Evolutionary conservation across 1,284 basidiomycete genomes (phyloP), one percentile per base, ranked within the genome.

Genomic region (Cutaneotrichosporon curvatum): DNA sequence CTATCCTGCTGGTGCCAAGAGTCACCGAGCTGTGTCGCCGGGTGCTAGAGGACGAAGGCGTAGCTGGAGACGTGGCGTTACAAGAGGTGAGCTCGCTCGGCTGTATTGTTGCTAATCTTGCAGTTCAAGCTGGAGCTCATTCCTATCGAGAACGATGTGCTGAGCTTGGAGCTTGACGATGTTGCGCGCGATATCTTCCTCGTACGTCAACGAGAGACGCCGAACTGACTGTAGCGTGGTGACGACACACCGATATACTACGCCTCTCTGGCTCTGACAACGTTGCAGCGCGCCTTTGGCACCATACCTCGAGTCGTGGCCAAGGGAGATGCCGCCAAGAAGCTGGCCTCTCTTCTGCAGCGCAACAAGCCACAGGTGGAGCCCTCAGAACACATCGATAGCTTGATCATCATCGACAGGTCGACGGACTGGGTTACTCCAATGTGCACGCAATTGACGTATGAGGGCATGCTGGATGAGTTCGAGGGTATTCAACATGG

Each of bases 391-490:
- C 54, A 67, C 18, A 79, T 98, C 46, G 95, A 99, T 66, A 84
- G 82, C 18, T 73, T 98, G 48, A 82, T 98, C 56, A 79, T 98
- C 35, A 62, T 98, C 47, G 95, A 99, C 67, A 81, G 95, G 42
- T 80, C 83, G 36, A 82, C 87, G n/a, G 95, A 98, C 67, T 86
- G 96, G 82, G 83, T 95, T 44, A 96, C 94, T 0, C 91, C 94
- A 1, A 77, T 98, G 45, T 81, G 94, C 38, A 98, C 94, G 1
- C 94, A 98, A 63, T 75, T 98, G 45, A 99, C 95, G 0, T 99
- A 97, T 62, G 85, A 96, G 67, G 95, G 95, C 15, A 81, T 99
- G 36, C 78, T 97, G n/a, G 94, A 98, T 62, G 95, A 98, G 67
- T 75, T 90, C 35, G 75, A 96, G 37, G 88, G 88, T 1, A 84